phyloP scores from a whole-genome alignment of 441 rosid genomes.

The Populus trichocarpa region DNA sequence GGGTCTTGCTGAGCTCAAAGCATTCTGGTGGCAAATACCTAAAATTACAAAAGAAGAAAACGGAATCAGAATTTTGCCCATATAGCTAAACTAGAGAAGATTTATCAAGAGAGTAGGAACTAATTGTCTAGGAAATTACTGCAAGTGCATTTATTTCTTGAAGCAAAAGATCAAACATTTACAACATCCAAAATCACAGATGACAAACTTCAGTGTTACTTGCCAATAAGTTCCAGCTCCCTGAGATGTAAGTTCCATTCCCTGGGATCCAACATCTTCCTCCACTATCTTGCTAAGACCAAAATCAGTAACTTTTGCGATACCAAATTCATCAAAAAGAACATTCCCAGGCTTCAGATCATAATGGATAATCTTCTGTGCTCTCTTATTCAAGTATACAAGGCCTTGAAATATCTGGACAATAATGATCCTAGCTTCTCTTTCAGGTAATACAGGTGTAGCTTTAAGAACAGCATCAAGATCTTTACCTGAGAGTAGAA shows the following conservation, averaged over 20 bases:
- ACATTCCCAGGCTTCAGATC: slow-evolving; percentile 99
- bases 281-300: slow-evolving; percentile 99
- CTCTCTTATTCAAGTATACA: slow-evolving; percentile 70
- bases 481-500: slow-evolving; percentile 10
- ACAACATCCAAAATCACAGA: too few species aligned
- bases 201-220: too few species aligned
- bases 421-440: too few species aligned
- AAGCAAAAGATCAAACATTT: too few species aligned
- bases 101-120: background rate
- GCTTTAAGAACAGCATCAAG: too few species aligned
- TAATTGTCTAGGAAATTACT: too few species aligned
- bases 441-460: too few species aligned
- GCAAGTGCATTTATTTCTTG: too few species aligned
- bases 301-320: slow-evolving; percentile 99
- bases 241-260: slow-evolving; percentile 99
- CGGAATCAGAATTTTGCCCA: background rate
- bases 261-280: slow-evolving; percentile 89
- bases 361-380: slow-evolving; percentile 91
- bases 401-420: too few species aligned
- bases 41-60: slow-evolving; percentile 15
- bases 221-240: slow-evolving; percentile 28
- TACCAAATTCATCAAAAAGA: slow-evolving; percentile 91
- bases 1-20: slow-evolving; percentile 88
- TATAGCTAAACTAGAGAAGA: background rate
- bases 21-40: slow-evolving; percentile 99